Conservation (phyloP, 192 early-diverging fungal species). For the Backusella macrospora region DNA sequence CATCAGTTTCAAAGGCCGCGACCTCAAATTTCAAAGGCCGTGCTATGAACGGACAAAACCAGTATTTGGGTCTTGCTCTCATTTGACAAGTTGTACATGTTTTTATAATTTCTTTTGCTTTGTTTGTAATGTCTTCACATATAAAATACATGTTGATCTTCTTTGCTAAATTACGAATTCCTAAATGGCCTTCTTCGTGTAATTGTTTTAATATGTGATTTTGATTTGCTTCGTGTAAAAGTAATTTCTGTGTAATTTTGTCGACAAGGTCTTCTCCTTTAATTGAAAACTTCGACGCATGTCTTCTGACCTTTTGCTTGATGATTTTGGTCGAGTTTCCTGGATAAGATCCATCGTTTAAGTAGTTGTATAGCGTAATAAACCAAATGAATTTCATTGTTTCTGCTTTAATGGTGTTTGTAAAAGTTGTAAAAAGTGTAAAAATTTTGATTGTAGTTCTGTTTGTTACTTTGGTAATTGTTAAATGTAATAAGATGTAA, state of each 20-base stretch:
- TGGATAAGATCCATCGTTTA: neutral
- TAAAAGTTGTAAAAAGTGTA: neutral
- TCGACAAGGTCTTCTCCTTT: neutral
- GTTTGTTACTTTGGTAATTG: neutral
- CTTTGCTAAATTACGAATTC: conserved; percentile 7
- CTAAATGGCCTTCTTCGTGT: conserved; percentile 23
- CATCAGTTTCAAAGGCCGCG: too few species aligned
- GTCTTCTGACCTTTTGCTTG: neutral
- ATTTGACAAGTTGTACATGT: conserved; percentile 25
- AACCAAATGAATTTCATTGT: neutral
- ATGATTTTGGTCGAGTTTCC: neutral
- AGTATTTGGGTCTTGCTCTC: neutral
- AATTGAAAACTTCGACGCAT: neutral
- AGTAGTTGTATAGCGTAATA: neutral
- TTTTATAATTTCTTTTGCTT: neutral
- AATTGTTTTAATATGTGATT: neutral
- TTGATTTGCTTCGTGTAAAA: conserved; percentile 11
- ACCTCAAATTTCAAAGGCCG: too few species aligned
- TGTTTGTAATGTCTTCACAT: neutral
- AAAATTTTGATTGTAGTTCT: neutral
- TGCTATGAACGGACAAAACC: too few species aligned
- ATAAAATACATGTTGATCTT: neutral
- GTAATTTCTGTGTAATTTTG: too few species aligned
- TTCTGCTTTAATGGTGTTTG: neutral
- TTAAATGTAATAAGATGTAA: neutral